Evolutionary conservation across 2,329 filamentous ascomycete species (phyloP), one percentile per base, ranked within the genome.

Genomic region (Phyllosticta ampelicida): DNA sequence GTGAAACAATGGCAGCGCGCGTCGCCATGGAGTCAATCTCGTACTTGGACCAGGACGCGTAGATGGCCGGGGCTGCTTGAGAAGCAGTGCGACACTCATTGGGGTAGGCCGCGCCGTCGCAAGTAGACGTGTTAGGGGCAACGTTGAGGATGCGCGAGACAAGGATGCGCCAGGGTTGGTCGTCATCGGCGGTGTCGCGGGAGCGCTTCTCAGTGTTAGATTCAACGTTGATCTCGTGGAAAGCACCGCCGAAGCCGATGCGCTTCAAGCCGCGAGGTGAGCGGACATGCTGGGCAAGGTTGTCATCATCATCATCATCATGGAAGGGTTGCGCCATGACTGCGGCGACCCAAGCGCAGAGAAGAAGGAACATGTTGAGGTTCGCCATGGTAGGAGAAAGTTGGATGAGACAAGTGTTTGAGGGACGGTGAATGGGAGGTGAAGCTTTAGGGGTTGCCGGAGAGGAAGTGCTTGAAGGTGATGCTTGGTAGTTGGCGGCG

Each of bases 1-100:
- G 76, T 11, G 84, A 77, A 50, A 94, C 67, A 16, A 91, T 71
- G 20, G 85, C 87, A 6, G 88, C 88, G 67, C 87, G 84, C 64
- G 86, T 81, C 20, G 77, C 79, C 20, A 73, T 71, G 30, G 70
- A 69, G 53, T 72, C 77, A 64, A 90, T 74, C 2, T 69, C 63
- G 75, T 89, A 86, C 10, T 76, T 71, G 18, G 66, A 59, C 70
- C 90, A 84, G 36, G 81, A 78, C 6, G 72, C 63, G 65, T 74
- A 73, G 61, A 92, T 77, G 62, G 73, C 76, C 1, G 78, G 75
- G 0, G 81, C 85, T 1, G 85, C 86, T 64, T 82, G 75, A 8
- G 70, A 70, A n/a, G 86, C 83, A 1, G 83, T 87, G 53, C 78
- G 78, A 73, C 89, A 92, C 65, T 90, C 84, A 16, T 71, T 74